phyloP scores from a whole-genome alignment of 1,139 yeast genomes.

The Yarrowia galli region DNA sequence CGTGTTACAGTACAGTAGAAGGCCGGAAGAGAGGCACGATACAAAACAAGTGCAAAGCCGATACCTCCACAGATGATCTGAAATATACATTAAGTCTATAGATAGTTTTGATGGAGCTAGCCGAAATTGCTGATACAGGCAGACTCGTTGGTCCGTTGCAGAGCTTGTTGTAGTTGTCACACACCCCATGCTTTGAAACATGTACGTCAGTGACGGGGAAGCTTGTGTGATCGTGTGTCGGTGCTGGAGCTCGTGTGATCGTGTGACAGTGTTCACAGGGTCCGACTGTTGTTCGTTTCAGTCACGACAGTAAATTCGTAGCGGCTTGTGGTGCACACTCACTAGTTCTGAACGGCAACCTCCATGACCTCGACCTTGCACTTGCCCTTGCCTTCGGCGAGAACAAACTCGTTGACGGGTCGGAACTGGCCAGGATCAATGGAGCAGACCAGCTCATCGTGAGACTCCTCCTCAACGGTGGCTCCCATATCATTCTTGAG shows the following conservation, averaged over 20 bases:
- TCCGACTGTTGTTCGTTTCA: too few relatives aligned
- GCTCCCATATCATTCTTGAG: slow-evolving; percentile 60
- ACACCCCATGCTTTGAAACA: too few relatives aligned
- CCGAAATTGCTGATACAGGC: background rate
- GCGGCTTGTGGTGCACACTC: too few relatives aligned
- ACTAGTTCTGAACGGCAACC: slow-evolving; percentile 67
- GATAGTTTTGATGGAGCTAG: background rate
- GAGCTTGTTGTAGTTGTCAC: too few relatives aligned
- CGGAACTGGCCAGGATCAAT: slow-evolving; percentile 91
- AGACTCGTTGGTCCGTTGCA: background rate
- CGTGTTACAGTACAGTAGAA: too few relatives aligned
- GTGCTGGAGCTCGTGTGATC: too few relatives aligned
- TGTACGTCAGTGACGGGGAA: too few relatives aligned
- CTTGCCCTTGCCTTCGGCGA: slow-evolving; percentile 59
- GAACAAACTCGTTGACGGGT: slow-evolving; percentile 67
- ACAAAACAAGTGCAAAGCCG: too few relatives aligned
- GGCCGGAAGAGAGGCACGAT: too few relatives aligned
- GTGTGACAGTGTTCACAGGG: too few relatives aligned
- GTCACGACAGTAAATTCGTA: too few relatives aligned
- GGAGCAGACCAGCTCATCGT: slow-evolving; percentile 65
- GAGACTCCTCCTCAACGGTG: slow-evolving; percentile 62
- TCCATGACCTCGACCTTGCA: slow-evolving; percentile 86
- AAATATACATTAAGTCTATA: slow-evolving; percentile 5
- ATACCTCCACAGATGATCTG: background rate
- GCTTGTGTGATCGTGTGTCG: too few relatives aligned